Evolutionary conservation across 805 yeast genomes (phyloP), one percentile per base, ranked within the genome.

Genomic region (Nakazawaea molendinolei): DNA sequence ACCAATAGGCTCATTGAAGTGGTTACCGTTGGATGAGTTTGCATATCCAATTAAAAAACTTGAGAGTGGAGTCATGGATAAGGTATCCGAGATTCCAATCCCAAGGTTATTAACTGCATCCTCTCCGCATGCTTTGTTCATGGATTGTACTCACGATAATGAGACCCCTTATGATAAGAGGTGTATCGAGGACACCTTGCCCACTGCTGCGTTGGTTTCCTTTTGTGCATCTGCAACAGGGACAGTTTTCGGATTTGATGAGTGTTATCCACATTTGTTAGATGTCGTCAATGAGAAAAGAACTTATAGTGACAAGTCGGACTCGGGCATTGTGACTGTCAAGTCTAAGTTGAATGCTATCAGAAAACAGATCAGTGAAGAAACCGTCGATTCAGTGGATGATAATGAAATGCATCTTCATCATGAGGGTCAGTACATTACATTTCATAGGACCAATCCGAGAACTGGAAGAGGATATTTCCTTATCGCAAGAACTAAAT

Each of bases 71-170:
- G 53, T 50, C 39, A 48, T 53, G 8, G 58, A 51, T 28, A 55
- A 67, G 23, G 65, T 62, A 17, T 74, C 87, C 5, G 87, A 82
- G 52, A 61, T 82, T 42, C 76, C 76, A 41, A 69, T 84, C 33
- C 90, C 94, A 2, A 69, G 69, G 45, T 65, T 74, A 8, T 65
- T 90, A 31, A 66, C 77, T 2, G 67, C 80, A 4, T 73, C 79
- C 29, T 76, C 79, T n/a, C 94, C 95, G 4, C 97, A 87, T 60
- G 96, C 97, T 0, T 65, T 92, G 48, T 82, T 90, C 48, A 90
- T 92, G 97, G 97, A 92, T 53, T 90, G 97, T 51, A 89, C 97
- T 2, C 98, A 90, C 56, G 98, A 90, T 56, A 90, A 90, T 52
- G 92, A 87, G 59, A 80, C 78, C 15, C 95, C 97, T 2, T 71